phyloP scores from a whole-genome alignment of 371 early-diverging fungal species.

The Rhizopus sp. region DNA sequence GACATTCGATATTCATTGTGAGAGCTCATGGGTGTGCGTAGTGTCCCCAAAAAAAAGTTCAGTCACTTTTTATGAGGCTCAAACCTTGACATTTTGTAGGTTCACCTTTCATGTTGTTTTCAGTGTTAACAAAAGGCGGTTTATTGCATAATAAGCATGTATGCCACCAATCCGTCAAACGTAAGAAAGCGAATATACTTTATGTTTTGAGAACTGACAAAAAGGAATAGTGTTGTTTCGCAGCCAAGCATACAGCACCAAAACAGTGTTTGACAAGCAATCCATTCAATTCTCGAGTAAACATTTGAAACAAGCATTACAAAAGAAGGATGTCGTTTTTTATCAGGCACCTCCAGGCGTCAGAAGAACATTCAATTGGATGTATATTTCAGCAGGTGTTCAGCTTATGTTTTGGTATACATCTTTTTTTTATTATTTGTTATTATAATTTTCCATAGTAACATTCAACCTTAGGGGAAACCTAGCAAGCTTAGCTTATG shows the following conservation, averaged over 20 bases:
- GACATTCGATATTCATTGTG: too few relatives aligned
- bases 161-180: background rate
- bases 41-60: too few relatives aligned
- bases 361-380: conserved; percentile 39
- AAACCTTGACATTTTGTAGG: too few relatives aligned
- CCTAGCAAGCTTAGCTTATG: conserved; percentile 50
- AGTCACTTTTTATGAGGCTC: too few relatives aligned
- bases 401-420: conserved; percentile 54
- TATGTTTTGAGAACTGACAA: background rate
- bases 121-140: too few relatives aligned
- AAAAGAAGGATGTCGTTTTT: conserved; percentile 43
- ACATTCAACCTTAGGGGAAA: conserved; percentile 41
- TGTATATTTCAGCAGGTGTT: conserved; percentile 54
- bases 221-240: background rate
- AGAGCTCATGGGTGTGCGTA: too few relatives aligned
- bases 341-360: conserved; percentile 46
- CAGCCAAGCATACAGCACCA: background rate
- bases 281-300: conserved; percentile 30
- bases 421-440: background rate
- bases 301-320: conserved; percentile 36
- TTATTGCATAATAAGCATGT: too few relatives aligned
- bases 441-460: background rate
- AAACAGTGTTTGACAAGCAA: conserved; percentile 21
- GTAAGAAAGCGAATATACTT: background rate
- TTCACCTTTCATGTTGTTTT: too few relatives aligned